These are phyloP conservation scores for Rhododendron williamsianum DNA, from an alignment of 148 eudicot genomes.

Conservation along the genomic window DNA sequence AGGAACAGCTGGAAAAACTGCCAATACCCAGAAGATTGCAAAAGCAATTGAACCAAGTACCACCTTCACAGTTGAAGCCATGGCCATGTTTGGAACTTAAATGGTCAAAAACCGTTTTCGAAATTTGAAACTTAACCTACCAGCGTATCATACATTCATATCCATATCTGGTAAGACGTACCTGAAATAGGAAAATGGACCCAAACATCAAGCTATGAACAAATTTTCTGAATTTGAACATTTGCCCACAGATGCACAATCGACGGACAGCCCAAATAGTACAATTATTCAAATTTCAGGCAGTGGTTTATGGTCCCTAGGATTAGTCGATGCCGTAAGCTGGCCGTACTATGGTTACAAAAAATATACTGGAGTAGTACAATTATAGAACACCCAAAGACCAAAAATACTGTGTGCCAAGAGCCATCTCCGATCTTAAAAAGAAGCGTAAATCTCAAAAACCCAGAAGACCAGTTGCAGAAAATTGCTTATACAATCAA, in stretches of 20 bases:
- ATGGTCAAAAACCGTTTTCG: background rate
- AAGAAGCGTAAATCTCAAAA: background rate
- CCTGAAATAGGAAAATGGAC: slow-evolving; percentile 13
- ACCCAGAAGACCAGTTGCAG: slow-evolving; percentile 6
- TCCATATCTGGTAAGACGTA: background rate
- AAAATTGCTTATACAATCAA: background rate
- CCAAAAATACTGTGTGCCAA: too few species aligned
- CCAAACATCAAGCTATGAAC: background rate
- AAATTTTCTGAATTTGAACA: background rate
- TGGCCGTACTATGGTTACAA: too few species aligned
- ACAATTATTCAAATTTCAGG: background rate
- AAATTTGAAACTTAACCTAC: background rate
- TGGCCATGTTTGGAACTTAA: slow-evolving; percentile 36
- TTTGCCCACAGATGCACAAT: background rate
- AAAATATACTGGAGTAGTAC: too few species aligned
- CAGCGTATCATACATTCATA: slow-evolving; percentile 1
- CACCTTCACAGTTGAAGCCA: slow-evolving; percentile 62
- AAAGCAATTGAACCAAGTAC: slow-evolving; percentile 72
- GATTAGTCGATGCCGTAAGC: too few species aligned
- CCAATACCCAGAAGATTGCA: slow-evolving; percentile 75
- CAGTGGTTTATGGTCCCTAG: too few species aligned
- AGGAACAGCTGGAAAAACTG: slow-evolving; percentile 89
- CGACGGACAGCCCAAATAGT: background rate
- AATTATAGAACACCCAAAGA: too few species aligned
- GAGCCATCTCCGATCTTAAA: too few species aligned